These are phyloP conservation scores for Saccharomyces kudriavzevii DNA, from an alignment of 805 yeast genomes.

Conservation along the genomic window DNA sequence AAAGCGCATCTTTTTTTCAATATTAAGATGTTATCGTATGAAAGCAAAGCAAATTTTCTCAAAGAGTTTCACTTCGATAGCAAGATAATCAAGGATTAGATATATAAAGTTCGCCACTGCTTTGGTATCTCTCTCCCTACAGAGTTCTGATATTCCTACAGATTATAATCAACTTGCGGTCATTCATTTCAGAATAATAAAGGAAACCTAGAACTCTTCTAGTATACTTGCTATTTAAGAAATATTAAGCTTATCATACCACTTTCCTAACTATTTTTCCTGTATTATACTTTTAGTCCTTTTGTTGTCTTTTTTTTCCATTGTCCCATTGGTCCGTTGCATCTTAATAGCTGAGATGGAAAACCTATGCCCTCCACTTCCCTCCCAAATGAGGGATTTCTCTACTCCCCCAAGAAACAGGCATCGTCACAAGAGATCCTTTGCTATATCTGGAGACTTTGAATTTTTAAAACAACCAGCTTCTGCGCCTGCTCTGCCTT, in stretches of 20 bases:
- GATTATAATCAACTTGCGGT: not conserved
- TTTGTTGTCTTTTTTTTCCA: not conserved
- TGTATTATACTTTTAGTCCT: not conserved
- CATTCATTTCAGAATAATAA: not conserved
- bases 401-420: conserved; percentile 37
- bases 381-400: conserved; percentile 1
- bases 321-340: not conserved
- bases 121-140: not conserved
- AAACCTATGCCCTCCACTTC: not conserved
- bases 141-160: not conserved
- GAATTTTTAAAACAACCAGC: conserved; percentile 37
- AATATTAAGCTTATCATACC: not conserved
- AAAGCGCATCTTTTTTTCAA: not conserved
- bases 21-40: not conserved
- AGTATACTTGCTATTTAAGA: not conserved
- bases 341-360: not conserved
- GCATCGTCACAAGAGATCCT: conserved; percentile 78
- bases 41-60: not conserved
- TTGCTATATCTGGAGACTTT: conserved; percentile 83
- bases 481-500: conserved; percentile 12
- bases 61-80: not conserved
- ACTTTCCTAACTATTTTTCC: not conserved
- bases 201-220: not conserved
- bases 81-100: not conserved
- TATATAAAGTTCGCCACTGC: not conserved